Base-by-base conservation (phyloP, 2,329 filamentous ascomycete genomes). In the Sclerotinia nivalis region DNA sequence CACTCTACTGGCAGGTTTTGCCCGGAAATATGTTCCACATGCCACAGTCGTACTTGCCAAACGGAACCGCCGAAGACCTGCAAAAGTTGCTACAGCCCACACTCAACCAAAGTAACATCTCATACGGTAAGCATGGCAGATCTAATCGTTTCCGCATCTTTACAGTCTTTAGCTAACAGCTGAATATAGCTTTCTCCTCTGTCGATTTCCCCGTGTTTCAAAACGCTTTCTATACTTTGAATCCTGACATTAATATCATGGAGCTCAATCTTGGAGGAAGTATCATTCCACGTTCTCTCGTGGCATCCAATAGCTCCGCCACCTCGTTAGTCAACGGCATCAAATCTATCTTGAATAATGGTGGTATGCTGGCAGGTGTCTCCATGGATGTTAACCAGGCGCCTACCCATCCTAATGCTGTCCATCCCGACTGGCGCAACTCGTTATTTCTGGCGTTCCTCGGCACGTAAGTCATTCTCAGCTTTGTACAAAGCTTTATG, bases 1-100 rank as follows among this genome's bases (percentile, higher is more conserved):
- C 49, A 13, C 20, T 66, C 8, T 66, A 62, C 28, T 71, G 67
- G 66, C 40, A 61, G 20, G 18, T 71, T 34, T 28, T 69, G 10
- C 69, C 69, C 9, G 69, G 69, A 68, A 71, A 71, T 65, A 45
- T 68, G 43, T 68, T 71, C 18, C 43, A 28, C 50, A 64, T 68
- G 65, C 69, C 69, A 12, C 65, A 68, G 45, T 43, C 69, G 18
- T 71, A 68, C 25, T 59, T 64, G 15, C 69, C 65, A 45, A 31
- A 68, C 54, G 69, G 65, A 9, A 71, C 69, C 4, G 69, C 64
- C 3, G 9, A 70, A 49, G 55, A 70, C 20, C 15, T 71, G 28
- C 31, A 67, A 54, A 6, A 15, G 22, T 37, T 69, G 7, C 50
- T 71, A n/a, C 8, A 50, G 12, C 62, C 67, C 7, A 61, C 61